Percentiles rank a stretch among this genome's conserved stretches.
These are phyloP conservation scores for Ceratocystis destructans DNA, from an alignment of 2,329 filamentous ascomycete genomes.

Conservation along the genomic window DNA sequence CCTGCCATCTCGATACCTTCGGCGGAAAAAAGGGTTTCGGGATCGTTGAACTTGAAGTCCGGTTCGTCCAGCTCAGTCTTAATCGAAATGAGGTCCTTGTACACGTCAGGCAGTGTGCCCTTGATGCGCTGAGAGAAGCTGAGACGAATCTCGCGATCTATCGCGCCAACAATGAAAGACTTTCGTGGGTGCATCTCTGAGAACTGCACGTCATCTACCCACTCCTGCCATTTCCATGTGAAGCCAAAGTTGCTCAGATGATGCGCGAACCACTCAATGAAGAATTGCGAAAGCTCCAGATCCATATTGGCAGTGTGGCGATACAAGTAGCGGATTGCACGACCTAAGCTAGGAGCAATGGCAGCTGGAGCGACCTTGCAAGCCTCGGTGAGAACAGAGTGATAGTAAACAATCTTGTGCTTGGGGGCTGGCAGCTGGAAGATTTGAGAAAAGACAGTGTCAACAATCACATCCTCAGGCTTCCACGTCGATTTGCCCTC, in stretches of 20 bases:
- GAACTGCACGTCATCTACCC: conserved; percentile 73
- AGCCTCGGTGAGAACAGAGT: conserved; percentile 83
- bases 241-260: conserved; percentile 98
- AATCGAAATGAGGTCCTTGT: conserved; percentile 65
- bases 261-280: conserved; percentile 95
- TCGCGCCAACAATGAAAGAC: conserved; percentile 76
- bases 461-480: conserved; percentile 92
- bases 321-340: conserved; percentile 87
- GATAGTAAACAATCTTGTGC: conserved; percentile 93
- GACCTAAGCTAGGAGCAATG: conserved; percentile 85
- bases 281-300: conserved; percentile 71
- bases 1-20: conserved; percentile 73
- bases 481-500: conserved; percentile 71
- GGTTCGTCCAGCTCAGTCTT: conserved; percentile 94
- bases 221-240: conserved; percentile 98
- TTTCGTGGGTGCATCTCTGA: conserved; percentile 73
- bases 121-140: conserved; percentile 95
- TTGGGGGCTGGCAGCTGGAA: conserved; percentile 76
- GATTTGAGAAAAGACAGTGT: conserved; percentile 91
- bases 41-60: conserved; percentile 76
- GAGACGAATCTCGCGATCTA: conserved; percentile 93
- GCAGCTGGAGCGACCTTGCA: conserved; percentile 93
- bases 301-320: conserved; percentile 71
- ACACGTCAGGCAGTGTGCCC: conserved; percentile 75
- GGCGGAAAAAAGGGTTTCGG: conserved; percentile 64